phyloP scores from a whole-genome alignment of 2,329 filamentous ascomycete species.

The Tolypocladium tropicale region DNA sequence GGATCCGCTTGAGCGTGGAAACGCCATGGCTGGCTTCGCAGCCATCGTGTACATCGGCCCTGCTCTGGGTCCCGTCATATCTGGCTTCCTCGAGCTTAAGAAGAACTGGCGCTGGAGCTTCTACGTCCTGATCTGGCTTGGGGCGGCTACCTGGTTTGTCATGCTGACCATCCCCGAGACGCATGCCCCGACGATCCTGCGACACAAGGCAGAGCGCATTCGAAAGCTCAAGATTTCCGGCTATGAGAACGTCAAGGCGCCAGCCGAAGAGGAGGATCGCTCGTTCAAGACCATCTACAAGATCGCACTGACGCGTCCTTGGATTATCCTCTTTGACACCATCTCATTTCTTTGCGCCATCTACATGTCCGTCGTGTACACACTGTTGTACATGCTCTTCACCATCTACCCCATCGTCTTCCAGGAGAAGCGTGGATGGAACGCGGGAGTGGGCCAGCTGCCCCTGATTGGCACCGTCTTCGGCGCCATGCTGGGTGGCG shows the following conservation, averaged over 20 bases:
- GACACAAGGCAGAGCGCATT: constrained; percentile 42
- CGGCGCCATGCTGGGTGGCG: constrained; percentile 34
- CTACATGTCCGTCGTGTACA: constrained; percentile 43
- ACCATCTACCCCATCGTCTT: constrained; percentile 47
- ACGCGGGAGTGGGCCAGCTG: constrained; percentile 39
- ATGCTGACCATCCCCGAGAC: constrained; percentile 53
- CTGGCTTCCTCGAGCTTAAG: constrained; percentile 46
- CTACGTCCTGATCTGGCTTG: constrained; percentile 35
- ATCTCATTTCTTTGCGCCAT: constrained; percentile 41
- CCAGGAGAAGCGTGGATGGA: constrained; percentile 42
- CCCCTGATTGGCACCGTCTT: constrained; percentile 39
- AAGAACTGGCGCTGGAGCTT: constrained; percentile 45
- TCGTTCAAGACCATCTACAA: constrained; percentile 35
- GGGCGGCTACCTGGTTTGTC: constrained; percentile 24
- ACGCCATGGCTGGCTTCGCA: constrained; percentile 42
- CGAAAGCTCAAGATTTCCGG: constrained; percentile 35
- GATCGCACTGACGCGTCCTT: constrained; percentile 40
- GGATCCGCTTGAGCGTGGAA: constrained; percentile 39
- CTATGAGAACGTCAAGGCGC: constrained; percentile 40
- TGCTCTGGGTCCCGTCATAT: constrained; percentile 40
- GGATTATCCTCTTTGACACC: constrained; percentile 42
- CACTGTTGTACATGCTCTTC: constrained; percentile 47
- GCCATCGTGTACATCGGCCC: constrained; percentile 44
- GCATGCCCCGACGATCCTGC: constrained; percentile 36
- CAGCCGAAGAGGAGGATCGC: constrained; percentile 33